phyloP scores from a whole-genome alignment of 2,329 filamentous ascomycete genomes.

The Xylariaceae sp. region DNA sequence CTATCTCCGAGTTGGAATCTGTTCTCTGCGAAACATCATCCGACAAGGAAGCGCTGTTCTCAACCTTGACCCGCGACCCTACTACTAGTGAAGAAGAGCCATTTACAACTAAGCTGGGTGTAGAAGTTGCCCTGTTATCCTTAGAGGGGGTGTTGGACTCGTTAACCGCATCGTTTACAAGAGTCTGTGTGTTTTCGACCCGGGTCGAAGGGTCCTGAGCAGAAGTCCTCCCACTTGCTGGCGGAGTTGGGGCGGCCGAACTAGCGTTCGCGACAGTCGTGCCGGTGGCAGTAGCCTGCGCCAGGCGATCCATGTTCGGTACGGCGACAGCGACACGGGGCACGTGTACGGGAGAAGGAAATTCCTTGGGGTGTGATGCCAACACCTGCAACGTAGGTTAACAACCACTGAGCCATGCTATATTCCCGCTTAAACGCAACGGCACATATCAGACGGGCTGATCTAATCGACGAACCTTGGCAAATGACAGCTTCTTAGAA shows the following conservation, averaged over 20 bases:
- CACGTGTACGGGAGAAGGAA: constrained; percentile 19
- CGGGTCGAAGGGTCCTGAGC: constrained; percentile 16
- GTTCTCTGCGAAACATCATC: constrained; percentile 52
- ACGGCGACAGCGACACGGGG: constrained; percentile 30
- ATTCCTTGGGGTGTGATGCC: constrained; percentile 30
- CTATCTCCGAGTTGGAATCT: constrained; percentile 59
- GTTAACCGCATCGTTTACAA: constrained; percentile 21
- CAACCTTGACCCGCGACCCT: constrained; percentile 30
- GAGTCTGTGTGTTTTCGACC: constrained; percentile 7
- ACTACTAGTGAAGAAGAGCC: constrained; percentile 39
- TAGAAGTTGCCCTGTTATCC: constrained; percentile 19
- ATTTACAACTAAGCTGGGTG: constrained; percentile 45
- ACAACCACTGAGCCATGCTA: constrained; percentile 2
- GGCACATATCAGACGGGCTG: background rate
- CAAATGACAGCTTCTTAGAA: constrained; percentile 31
- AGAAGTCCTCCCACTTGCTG: constrained; percentile 15
- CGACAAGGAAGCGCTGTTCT: constrained; percentile 35
- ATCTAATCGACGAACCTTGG: constrained; percentile 25
- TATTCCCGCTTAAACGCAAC: background rate
- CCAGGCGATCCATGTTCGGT: constrained; percentile 27
- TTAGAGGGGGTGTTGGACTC: constrained; percentile 18
- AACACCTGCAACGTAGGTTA: constrained; percentile 23
- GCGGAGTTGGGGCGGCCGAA: constrained; percentile 14
- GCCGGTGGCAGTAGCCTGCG: constrained; percentile 19
- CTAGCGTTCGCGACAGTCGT: constrained; percentile 17